Evolutionary conservation across 441 rosid genomes (phyloP), one percentile per base, ranked within the genome.

Genomic region (Adansonia rubrostipa): DNA sequence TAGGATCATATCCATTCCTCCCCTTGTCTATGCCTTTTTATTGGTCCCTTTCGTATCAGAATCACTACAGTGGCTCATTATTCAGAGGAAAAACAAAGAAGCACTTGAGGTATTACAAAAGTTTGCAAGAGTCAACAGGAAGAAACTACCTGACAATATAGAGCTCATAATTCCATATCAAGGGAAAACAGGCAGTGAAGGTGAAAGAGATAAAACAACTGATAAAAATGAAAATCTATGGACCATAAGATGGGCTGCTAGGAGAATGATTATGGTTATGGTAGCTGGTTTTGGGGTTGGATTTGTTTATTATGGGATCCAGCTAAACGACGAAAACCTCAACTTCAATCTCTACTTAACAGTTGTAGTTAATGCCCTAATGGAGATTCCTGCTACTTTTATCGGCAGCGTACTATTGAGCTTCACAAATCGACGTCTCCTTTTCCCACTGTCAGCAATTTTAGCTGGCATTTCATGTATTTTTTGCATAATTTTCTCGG

Each of bases 311-410:
- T 93, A 88, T 19, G 94, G 97, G 0, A 83, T 93, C 4, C 96
- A 90, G 66, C 79, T 93, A 24, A 89, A 90, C 28, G 91, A 85
- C 0, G 92, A 86, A 77, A 93, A 93, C 70, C 90, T 90, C 36
- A 81, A 86, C 28, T 90, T 89, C 77, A 84, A 90, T 71, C 87
- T 88, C 56, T 90, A 90, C 50, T 53, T 88, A 65, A 85, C 92
- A 0, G 93, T 88, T 19, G 89, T 84, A 17, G 76, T 92, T 47
- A 93, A 90, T 44, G 96, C 92, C 10, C 10, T 84, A 0, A 84
- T 89, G 96, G 97, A 92, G 84, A 89, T 93, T 70, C 97, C 96
- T 0, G 92, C 92, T 0, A 91, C 89, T 66, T 75, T 90, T 64
- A 77, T 89, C 0, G 92, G 92, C 15, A 71, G 82, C 14, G n/a